phyloP scores from a whole-genome alignment of 495 filamentous ascomycete genomes.

The Rostrohypoxylon terebratum region DNA sequence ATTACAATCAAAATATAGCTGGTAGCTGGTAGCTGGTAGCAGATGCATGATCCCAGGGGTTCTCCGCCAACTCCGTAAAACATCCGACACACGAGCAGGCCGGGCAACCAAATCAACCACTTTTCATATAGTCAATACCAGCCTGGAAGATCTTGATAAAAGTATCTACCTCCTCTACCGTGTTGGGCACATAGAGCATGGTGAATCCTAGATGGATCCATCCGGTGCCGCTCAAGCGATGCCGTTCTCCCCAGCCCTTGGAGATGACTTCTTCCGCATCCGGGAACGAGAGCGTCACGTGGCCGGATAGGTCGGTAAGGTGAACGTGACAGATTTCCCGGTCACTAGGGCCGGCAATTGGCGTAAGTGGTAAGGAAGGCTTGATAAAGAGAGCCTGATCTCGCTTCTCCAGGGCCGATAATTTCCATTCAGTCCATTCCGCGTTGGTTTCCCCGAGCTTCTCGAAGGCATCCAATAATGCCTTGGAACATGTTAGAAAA shows the following conservation, averaged over 20 bases:
- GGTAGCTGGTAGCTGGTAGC: not conserved
- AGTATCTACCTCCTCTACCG: conserved; percentile 26
- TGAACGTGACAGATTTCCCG: conserved; percentile 86
- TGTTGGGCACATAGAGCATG: conserved; percentile 42
- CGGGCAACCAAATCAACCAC: conserved; percentile 9
- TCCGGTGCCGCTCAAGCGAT: conserved; percentile 73
- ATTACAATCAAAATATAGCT: not conserved
- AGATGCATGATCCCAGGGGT: not conserved
- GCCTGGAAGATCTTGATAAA: conserved; percentile 32
- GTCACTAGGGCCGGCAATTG: conserved; percentile 68
- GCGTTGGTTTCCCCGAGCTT: conserved; percentile 60
- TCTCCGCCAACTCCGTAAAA: not conserved
- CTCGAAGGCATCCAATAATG: conserved; percentile 58
- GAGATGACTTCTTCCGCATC: conserved; percentile 82
- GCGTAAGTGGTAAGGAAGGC: conserved; percentile 44
- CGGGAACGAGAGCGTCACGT: conserved; percentile 77
- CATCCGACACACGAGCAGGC: not conserved
- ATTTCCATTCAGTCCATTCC: conserved; percentile 59
- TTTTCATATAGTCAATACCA: conserved; percentile 38
- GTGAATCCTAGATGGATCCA: conserved; percentile 48
- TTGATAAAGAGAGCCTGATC: conserved; percentile 75
- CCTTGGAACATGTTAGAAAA: conserved; percentile 20
- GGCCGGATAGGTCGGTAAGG: conserved; percentile 74
- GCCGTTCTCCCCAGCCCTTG: conserved; percentile 85
- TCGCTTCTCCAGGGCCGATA: conserved; percentile 81